phyloP scores from a whole-genome alignment of 1,139 yeast species.

The Yamadazyma sp. region DNA sequence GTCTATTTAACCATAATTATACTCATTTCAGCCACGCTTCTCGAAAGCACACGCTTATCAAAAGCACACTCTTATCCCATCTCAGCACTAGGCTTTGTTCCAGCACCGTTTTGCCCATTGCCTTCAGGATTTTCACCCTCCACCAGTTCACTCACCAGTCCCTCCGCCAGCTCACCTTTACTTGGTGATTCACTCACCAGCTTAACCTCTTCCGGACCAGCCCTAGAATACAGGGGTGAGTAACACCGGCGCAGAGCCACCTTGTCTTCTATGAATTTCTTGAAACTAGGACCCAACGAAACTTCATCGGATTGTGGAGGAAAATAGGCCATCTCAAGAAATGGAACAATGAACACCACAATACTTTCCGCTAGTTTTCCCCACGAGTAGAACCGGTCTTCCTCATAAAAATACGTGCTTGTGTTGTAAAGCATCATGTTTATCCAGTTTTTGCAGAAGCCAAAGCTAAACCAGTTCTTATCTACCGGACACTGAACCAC shows the following conservation, averaged over 20 bases:
- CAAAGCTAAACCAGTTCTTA: conserved; percentile 29
- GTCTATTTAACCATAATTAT: no score
- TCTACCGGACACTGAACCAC: conserved; percentile 30
- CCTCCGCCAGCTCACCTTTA: no score
- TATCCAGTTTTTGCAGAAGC: conserved; percentile 33
- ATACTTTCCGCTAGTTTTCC: conserved; percentile 20
- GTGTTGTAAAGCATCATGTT: conserved; percentile 24
- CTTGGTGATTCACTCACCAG: no score
- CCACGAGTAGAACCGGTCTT: conserved; percentile 8
- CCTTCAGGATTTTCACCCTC: no score
- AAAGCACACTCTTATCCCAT: no score
- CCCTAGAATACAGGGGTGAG: conserved; percentile 20
- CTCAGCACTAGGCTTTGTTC: no score
- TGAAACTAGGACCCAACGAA: conserved; percentile 21
- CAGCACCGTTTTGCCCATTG: no score
- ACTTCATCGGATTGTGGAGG: conserved; percentile 5
- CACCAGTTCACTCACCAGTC: no score
- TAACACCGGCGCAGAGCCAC: conserved; percentile 21
- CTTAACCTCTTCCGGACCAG: not conserved
- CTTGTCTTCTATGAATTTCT: conserved; percentile 19
- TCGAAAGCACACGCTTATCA: no score
- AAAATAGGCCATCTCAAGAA: conserved; percentile 24
- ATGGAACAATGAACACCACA: conserved; percentile 29
- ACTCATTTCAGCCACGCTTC: no score
- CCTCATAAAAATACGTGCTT: conserved; percentile 8